Conservation (phyloP, 441 rosid genomes). For the Populus hybrid region DNA sequence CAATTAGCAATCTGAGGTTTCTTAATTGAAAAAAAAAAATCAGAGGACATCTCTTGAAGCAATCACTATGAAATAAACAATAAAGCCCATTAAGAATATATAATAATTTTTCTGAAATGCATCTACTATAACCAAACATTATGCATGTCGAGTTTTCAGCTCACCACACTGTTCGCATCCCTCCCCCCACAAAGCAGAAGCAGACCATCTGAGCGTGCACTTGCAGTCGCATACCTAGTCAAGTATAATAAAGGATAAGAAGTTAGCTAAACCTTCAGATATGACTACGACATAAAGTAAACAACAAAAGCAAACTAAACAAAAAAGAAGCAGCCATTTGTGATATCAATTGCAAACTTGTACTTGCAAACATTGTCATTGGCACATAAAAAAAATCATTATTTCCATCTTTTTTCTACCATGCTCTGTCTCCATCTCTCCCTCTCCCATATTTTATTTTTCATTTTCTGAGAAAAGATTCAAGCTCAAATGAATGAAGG, state of each 20-base stretch:
- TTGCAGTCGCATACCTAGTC: conserved; percentile 97
- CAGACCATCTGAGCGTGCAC: conserved; percentile 99
- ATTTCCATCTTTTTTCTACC: background rate
- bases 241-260: conserved; percentile 26
- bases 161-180: conserved; percentile 95
- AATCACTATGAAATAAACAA: background rate
- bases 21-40: background rate
- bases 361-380: background rate
- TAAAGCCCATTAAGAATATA: background rate
- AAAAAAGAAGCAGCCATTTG: conserved; percentile 8
- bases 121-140: background rate
- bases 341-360: background rate
- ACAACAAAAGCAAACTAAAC: background rate
- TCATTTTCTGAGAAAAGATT: background rate
- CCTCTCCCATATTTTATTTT: background rate
- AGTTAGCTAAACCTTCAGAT: conserved; percentile 9
- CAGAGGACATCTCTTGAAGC: background rate
- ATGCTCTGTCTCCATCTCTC: background rate
- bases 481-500: background rate
- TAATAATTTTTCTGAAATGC: background rate
- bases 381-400: background rate
- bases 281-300: conserved; percentile 5
- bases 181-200: conserved; percentile 99
- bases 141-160: conserved; percentile 22
- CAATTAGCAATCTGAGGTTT: background rate